A percentile compares a stretch with the other conserved stretches of the same genome.
Evolutionary conservation across 129 eudicot species (phyloP).

Genomic region (Daucus carota): DH1_v3.0 NC_030388.2:22610001-22610500

Average conservation of each 20-base stretch:
- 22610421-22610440: neutral
- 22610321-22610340: constrained; percentile 1
- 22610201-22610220: constrained; percentile 12
- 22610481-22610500: neutral
- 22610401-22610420: neutral
- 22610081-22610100: constrained; percentile 8
- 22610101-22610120: neutral
- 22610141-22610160: constrained; percentile 10
- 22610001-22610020: neutral
- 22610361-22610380: neutral
- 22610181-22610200: constrained; percentile 16
- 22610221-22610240: constrained; percentile 15
- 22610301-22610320: constrained; percentile 2
- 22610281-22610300: neutral
- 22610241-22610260: constrained; percentile 8
- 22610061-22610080: neutral
- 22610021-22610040: neutral
- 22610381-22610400: neutral
- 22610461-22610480: neutral
- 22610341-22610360: neutral
- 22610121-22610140: neutral
- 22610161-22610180: constrained; percentile 15
- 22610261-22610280: constrained; percentile 9
- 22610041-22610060: neutral
- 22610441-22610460: neutral